A percentile compares a stretch with the other conserved stretches of the same genome.
phyloP scores from a whole-genome alignment of 1,284 basidiomycete genomes.

The Athelia psychrophila region DNA sequence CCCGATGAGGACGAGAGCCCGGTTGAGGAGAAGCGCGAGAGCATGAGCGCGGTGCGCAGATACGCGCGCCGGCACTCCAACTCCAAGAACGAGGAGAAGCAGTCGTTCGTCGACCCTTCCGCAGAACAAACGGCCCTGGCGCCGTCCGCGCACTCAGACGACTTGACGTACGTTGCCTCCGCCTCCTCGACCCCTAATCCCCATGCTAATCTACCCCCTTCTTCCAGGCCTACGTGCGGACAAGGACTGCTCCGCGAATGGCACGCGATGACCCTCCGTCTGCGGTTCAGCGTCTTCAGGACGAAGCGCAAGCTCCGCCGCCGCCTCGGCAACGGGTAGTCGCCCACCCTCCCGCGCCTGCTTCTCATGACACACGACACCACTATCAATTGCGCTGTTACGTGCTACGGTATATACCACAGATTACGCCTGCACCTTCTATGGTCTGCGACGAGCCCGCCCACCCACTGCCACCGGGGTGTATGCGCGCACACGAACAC shows the following conservation, averaged over 20 bases:
- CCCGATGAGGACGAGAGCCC: background rate
- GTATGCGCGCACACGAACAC: too few species aligned
- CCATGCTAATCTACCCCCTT: background rate
- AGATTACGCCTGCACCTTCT: too few species aligned
- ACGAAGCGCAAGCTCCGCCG: constrained; percentile 45
- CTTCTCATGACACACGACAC: too few species aligned
- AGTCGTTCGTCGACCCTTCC: background rate
- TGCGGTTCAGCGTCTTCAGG: constrained; percentile 57
- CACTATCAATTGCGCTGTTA: too few species aligned
- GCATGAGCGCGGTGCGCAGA: background rate
- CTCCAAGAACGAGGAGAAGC: background rate
- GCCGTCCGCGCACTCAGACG: background rate
- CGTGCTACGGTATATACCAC: too few species aligned
- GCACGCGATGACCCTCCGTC: constrained; percentile 50
- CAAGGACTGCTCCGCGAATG: constrained; percentile 52
- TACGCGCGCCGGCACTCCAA: background rate
- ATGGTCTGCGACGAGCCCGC: too few species aligned
- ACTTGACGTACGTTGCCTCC: constrained; percentile 1
- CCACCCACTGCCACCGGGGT: too few species aligned
- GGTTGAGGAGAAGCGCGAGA: background rate
- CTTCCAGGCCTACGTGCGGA: constrained; percentile 45
- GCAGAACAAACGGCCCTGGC: background rate
- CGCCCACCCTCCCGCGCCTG: background rate
- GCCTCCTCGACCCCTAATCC: background rate
- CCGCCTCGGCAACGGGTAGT: background rate